Conservation (phyloP, 2,329 filamentous ascomycete genomes). For the Pezicula radicicola region DNA sequence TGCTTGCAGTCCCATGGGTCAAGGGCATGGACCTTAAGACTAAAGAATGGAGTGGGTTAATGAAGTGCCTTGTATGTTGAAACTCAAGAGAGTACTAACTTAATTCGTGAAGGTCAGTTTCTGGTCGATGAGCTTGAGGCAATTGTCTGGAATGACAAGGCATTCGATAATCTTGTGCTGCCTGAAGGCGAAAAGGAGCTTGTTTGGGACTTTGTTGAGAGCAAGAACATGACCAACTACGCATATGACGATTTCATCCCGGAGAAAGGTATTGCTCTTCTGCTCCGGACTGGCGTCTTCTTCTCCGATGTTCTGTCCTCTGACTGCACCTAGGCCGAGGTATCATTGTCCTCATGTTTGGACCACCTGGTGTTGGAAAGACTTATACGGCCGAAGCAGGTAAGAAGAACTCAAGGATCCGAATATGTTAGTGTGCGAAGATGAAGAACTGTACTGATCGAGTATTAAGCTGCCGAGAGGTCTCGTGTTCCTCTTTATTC, state of each 20-base stretch:
- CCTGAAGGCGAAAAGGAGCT: conserved; percentile 42
- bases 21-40: conserved; percentile 46
- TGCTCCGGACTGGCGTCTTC: too few relatives aligned
- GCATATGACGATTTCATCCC: conserved; percentile 1
- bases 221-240: conserved; percentile 26
- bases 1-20: conserved; percentile 37
- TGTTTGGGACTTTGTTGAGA: conserved; percentile 42
- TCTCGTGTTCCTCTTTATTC: conserved; percentile 27
- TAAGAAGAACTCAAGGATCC: too few relatives aligned
- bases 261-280: too few relatives aligned
- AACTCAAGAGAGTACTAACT: too few relatives aligned
- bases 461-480: conserved; percentile 53
- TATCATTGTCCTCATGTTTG: conserved; percentile 39
- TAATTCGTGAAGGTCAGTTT: too few relatives aligned
- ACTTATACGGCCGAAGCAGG: conserved; percentile 49
- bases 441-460: too few relatives aligned
- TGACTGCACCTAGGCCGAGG: too few relatives aligned
- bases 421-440: too few relatives aligned
- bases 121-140: not conserved
- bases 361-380: conserved; percentile 38
- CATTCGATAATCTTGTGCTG: conserved; percentile 42
- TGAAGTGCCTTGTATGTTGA: too few relatives aligned
- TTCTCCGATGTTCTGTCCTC: too few relatives aligned
- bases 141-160: conserved; percentile 35
- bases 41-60: conserved; percentile 39